A percentile compares a stretch with the other conserved stretches of the same genome.
These are phyloP conservation scores for Penstemon newberryi DNA, from an alignment of 257 asterid genomes.

Conservation along the genomic window DNA sequence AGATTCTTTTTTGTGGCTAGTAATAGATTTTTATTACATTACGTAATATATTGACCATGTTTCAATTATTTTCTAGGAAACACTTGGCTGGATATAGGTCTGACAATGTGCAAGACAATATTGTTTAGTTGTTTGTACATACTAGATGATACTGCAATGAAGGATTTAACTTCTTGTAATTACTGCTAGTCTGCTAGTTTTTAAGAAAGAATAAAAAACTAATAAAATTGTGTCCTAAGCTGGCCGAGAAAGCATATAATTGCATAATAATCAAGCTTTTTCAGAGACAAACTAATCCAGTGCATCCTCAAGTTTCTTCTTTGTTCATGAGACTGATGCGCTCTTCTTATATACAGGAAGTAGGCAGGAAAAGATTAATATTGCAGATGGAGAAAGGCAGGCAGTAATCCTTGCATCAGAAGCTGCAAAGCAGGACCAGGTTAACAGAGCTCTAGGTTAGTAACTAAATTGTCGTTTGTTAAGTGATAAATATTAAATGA, in stretches of 20 bases:
- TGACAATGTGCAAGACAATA: background rate
- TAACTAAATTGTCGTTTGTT: background rate
- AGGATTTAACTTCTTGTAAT: slow-evolving; percentile 10
- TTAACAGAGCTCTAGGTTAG: slow-evolving; percentile 84
- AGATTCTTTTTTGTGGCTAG: background rate
- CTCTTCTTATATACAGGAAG: slow-evolving; percentile 54
- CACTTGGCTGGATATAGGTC: no score
- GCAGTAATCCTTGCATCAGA: slow-evolving; percentile 82
- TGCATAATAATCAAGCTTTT: slow-evolving; percentile 4
- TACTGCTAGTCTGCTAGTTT: slow-evolving; percentile 6
- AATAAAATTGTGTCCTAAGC: background rate
- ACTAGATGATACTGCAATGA: background rate
- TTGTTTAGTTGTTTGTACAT: background rate
- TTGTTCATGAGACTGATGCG: slow-evolving; percentile 19
- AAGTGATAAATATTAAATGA: no score
- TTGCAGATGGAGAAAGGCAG: slow-evolving; percentile 74
- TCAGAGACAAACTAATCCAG: slow-evolving; percentile 7
- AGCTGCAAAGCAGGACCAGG: slow-evolving; percentile 84
- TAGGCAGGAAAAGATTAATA: slow-evolving; percentile 83
- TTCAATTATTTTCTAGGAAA: no score
- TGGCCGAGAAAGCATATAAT: background rate
- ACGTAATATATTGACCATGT: background rate
- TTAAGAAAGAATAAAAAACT: background rate
- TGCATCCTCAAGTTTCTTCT: slow-evolving; percentile 9
- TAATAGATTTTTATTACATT: background rate